A percentile compares a stretch with the other conserved stretches of the same genome.
phyloP scores from a whole-genome alignment of 306 rosid species.

The Ormosia semicastrata region DNA sequence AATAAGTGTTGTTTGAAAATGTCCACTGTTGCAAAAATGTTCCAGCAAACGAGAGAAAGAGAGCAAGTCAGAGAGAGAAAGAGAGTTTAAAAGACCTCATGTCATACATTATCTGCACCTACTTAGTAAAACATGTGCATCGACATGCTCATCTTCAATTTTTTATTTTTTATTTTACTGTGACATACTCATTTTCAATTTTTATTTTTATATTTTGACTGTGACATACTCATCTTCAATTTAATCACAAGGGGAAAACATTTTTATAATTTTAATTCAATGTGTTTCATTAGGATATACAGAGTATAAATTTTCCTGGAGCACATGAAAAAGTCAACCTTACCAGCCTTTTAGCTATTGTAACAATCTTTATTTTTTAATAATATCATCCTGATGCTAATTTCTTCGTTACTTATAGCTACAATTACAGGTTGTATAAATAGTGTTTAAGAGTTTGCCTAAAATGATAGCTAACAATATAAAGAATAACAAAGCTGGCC shows the following conservation, averaged over 20 bases:
- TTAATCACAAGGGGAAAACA: background rate
- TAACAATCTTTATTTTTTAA: background rate
- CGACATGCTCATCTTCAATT: background rate
- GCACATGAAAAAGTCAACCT: background rate
- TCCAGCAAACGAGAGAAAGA: background rate
- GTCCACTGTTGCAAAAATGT: background rate
- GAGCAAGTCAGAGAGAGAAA: background rate
- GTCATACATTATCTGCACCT: background rate
- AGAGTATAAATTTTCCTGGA: background rate
- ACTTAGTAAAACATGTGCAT: background rate
- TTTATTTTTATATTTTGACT: background rate
- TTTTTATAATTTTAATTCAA: background rate
- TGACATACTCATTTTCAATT: background rate
- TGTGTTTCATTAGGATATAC: background rate
- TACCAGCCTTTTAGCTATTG: background rate
- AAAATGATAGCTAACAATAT: background rate
- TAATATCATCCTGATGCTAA: background rate
- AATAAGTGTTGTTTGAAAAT: background rate
- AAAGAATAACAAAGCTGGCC: background rate
- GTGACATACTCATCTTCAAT: background rate
- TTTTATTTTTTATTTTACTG: background rate
- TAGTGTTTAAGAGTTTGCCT: background rate
- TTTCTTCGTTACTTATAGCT: background rate
- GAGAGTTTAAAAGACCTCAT: too few relatives aligned
- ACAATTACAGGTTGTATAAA: background rate